Percentiles rank a stretch among this genome's conserved stretches.
phyloP scores from a whole-genome alignment of 1,284 basidiomycete species.

The Melampsora larici-populina region DNA sequence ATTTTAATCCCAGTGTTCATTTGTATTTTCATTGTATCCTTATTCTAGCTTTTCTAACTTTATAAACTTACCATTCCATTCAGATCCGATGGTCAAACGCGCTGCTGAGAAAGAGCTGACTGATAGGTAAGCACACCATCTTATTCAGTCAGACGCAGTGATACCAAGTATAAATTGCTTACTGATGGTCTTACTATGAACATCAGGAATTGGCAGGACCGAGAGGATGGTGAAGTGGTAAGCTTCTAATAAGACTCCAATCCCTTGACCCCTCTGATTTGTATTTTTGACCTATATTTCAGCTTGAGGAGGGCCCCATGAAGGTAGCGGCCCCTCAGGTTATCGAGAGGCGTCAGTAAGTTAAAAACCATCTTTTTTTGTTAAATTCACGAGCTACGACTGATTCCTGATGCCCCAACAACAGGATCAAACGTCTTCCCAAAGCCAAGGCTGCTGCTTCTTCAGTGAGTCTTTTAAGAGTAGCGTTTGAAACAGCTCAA shows the following conservation, averaged over 20 bases:
- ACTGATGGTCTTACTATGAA: neutral
- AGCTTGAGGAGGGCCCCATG: slow-evolving; percentile 15
- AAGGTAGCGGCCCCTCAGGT: slow-evolving; percentile 31
- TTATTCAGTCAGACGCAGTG: neutral
- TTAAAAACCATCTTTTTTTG: neutral
- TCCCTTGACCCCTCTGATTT: neutral
- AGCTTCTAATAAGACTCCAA: too few species aligned
- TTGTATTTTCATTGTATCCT: too few species aligned
- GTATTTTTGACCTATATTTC: neutral
- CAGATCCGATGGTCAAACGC: slow-evolving; percentile 20
- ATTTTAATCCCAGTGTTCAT: too few species aligned
- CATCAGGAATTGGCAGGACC: slow-evolving; percentile 24
- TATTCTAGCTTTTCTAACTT: too few species aligned
- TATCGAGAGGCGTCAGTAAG: slow-evolving; percentile 30
- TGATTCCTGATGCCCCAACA: slow-evolving; percentile 1
- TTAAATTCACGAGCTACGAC: neutral
- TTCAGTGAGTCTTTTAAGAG: neutral
- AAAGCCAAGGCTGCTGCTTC: slow-evolving; percentile 17
- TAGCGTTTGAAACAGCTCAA: neutral
- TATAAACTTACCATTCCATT: neutral
- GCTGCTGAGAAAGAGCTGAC: slow-evolving; percentile 37
- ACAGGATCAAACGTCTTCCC: slow-evolving; percentile 6
- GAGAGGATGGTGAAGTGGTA: slow-evolving; percentile 26
- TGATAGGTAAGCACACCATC: slow-evolving; percentile 3
- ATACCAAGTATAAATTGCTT: neutral